A percentile compares a stretch with the other conserved stretches of the same genome.
Conservation (phyloP, 164 flowering plant genomes). For the Umbilicus rupestris region DNA sequence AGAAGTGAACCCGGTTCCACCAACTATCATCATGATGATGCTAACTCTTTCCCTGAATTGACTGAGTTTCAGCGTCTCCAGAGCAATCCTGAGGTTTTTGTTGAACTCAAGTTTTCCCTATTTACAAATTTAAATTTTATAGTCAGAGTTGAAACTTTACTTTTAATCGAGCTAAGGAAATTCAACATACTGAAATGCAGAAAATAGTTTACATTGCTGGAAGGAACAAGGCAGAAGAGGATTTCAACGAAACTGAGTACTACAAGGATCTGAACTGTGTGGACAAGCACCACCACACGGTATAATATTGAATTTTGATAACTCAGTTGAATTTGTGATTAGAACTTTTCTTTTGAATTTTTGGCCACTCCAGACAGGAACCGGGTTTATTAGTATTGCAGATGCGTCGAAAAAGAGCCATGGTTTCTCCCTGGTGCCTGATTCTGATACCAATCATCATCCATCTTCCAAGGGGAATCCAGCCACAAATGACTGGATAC, state of each 20-base stretch:
- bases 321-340: neutral
- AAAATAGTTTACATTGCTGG: conserved; percentile 38
- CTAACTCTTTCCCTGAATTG: conserved; percentile 33
- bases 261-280: conserved; percentile 72
- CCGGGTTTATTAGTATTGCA: conserved; percentile 69
- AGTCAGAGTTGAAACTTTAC: too few relatives aligned
- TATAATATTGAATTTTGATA: conserved; percentile 13
- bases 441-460: conserved; percentile 23
- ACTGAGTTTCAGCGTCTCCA: conserved; percentile 53
- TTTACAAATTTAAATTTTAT: too few relatives aligned
- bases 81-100: conserved; percentile 47
- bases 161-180: neutral
- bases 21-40: conserved; percentile 29
- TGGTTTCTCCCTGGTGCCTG: conserved; percentile 29
- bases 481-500: conserved; percentile 93
- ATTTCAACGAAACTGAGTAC: conserved; percentile 74
- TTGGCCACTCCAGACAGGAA: conserved; percentile 51
- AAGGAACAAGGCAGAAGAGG: conserved; percentile 33
- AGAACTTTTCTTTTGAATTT: neutral
- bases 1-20: conserved; percentile 58
- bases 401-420: conserved; percentile 15
- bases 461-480: conserved; percentile 64
- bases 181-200: conserved; percentile 19
- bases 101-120: too few relatives aligned
- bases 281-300: conserved; percentile 82